Percentiles rank a stretch among this genome's conserved stretches.
Evolutionary conservation across 2,329 filamentous ascomycete genomes (phyloP).

Genomic region (Lachnellula cervina): DNA sequence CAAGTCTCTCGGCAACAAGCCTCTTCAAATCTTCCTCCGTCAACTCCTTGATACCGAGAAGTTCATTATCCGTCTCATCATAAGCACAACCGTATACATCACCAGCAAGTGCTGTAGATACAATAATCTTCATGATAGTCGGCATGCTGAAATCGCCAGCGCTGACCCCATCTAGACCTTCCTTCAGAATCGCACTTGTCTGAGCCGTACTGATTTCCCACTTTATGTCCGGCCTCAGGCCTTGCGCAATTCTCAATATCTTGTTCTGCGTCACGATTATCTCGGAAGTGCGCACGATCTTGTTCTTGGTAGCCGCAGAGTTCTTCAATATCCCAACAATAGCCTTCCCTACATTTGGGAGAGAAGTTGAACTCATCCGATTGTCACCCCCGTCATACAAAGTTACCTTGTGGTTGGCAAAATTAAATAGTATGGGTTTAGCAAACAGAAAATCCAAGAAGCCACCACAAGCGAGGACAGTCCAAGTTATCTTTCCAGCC

Average conservation of each 20-base stretch:
- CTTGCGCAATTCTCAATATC: constrained; percentile 11
- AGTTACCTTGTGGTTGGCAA: constrained; percentile 34
- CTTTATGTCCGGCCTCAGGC: constrained; percentile 19
- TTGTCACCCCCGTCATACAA: constrained; percentile 48
- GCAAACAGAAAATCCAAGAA: constrained; percentile 54
- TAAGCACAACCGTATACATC: constrained; percentile 32
- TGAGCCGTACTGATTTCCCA: constrained; percentile 19
- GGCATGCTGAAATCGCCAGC: constrained; percentile 27
- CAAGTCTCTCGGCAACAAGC: constrained; percentile 12
- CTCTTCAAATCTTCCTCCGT: constrained; percentile 36
- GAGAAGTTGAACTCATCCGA: constrained; percentile 20
- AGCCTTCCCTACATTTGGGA: constrained; percentile 32
- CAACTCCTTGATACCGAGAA: constrained; percentile 68
- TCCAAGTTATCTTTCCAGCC: constrained; percentile 45
- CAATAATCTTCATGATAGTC: constrained; percentile 30
- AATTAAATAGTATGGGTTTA: constrained; percentile 39
- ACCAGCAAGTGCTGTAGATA: constrained; percentile 30
- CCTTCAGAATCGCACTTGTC: constrained; percentile 12
- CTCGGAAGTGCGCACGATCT: constrained; percentile 12
- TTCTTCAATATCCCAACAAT: constrained; percentile 34
- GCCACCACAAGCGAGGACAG: constrained; percentile 44
- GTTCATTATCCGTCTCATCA: constrained; percentile 46
- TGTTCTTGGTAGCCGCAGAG: constrained; percentile 26
- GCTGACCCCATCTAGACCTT: constrained; percentile 10
- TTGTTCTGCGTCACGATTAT: constrained; percentile 19